A percentile compares a stretch with the other conserved stretches of the same genome.
Evolutionary conservation across 148 eudicot genomes (phyloP).

Genomic region (Silene uniflora): DNA sequence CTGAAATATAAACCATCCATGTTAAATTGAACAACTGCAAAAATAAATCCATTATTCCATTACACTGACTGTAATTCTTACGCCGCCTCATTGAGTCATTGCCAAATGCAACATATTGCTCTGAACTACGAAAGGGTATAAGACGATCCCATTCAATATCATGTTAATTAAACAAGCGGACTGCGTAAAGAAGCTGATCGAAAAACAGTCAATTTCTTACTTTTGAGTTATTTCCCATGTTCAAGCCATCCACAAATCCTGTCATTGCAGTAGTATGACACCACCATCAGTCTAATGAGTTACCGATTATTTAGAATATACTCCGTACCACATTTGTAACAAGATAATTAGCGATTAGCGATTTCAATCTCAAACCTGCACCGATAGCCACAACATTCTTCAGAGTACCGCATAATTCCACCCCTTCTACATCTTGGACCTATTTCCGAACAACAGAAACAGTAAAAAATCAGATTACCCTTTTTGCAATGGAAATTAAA

Average conservation of each 20-base stretch:
- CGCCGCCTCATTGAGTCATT: neutral
- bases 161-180: too few relatives aligned
- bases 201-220: constrained; percentile 29
- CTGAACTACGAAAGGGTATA: too few relatives aligned
- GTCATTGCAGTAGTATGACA: constrained; percentile 11
- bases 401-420: constrained; percentile 94
- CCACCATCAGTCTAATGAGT: neutral
- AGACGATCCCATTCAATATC: too few relatives aligned
- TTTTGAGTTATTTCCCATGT: constrained; percentile 94
- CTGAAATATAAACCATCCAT: constrained; percentile 30
- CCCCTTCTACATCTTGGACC: constrained; percentile 96
- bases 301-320: neutral
- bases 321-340: too few relatives aligned
- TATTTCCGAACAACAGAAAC: constrained; percentile 24
- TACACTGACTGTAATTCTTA: too few relatives aligned
- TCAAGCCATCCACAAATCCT: constrained; percentile 97
- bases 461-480: neutral
- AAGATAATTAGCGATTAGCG: too few relatives aligned
- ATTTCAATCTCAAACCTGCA: constrained; percentile 54
- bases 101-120: too few relatives aligned
- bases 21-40: too few relatives aligned
- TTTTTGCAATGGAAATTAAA: neutral
- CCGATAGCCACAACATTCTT: constrained; percentile 94
- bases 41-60: too few relatives aligned
- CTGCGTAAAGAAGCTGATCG: neutral